Base-by-base conservation (phyloP, 352 stramenopile species). In the Phytophthora rubi region DNA sequence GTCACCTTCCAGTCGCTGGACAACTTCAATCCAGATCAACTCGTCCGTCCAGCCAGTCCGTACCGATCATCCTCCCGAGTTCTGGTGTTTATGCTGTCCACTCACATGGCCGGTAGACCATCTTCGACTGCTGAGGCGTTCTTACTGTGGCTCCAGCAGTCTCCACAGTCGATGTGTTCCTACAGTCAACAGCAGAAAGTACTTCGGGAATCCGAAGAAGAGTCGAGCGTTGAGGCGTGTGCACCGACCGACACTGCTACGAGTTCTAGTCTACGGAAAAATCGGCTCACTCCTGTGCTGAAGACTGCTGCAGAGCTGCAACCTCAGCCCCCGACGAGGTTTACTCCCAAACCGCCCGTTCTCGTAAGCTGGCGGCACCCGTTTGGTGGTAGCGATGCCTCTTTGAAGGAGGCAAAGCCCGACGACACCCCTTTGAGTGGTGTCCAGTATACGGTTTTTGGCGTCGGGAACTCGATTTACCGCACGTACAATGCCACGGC, bases 41-140 rank as follows among this genome's bases (percentile, higher is more conserved):
- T 47, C 39, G 39, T 47, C 15, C 12, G 15, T 7, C 39, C 39
- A 18, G n/a, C 13, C 15, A 47, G 39, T 15, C 39, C 39, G 13
- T 47, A 47, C 39, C 39, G 39, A 18, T 47, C 39, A 18, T 15
- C 39, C 39, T 47, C 39, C 39, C 13, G 39, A 47, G 39, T 47
- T 16, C 39, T 47, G 39, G 79, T 99, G 16, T 98, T 99, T 62
- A 70, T 99, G 15, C 83, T 98, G 35, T 87, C 97, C 2, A 99
- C 97, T 0, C 98, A 99, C 68, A 95, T 97, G 39, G 95, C 98
- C 54, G 97, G 97, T 12, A 95, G 98, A 64, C 85, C 97, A n/a
- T 96, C 96, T 5, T 96, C 98, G 64, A 99, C 97, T 74, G 92
- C 96, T 4, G 81, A 86, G 44, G 65, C 71, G 6, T 98, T 99